Evolutionary conservation across 345 rosid species (phyloP).

Genomic region (Barbarea vulgaris): DNA sequence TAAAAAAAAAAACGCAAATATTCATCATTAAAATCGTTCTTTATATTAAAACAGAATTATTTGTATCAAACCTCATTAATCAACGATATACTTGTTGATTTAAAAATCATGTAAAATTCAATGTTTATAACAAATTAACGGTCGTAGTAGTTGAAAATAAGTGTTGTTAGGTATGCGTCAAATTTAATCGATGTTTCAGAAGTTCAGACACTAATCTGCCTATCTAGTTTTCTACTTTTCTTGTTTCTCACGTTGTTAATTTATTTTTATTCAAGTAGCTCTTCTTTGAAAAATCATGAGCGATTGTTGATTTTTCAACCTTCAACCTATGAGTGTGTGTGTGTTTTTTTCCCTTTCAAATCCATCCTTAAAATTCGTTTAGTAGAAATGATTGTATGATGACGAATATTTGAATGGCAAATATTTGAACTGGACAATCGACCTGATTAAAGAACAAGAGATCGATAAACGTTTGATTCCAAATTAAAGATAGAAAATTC

Average conservation of each 20-base stretch:
- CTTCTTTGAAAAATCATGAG: conserved; percentile 11
- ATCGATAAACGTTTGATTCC: no score
- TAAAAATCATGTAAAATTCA: neutral
- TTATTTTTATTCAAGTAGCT: conserved; percentile 30
- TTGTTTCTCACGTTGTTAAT: conserved; percentile 14
- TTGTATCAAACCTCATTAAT: neutral
- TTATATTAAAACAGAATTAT: neutral
- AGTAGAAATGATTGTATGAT: neutral
- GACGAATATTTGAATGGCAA: neutral
- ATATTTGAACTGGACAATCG: no score
- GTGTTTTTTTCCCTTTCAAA: neutral
- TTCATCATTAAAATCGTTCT: neutral
- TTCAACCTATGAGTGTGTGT: conserved; percentile 8
- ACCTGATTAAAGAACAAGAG: no score
- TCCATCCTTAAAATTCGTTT: neutral
- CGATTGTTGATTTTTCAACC: conserved; percentile 5
- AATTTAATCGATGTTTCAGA: conserved; percentile 20
- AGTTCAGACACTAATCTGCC: conserved; percentile 10
- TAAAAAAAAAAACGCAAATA: neutral
- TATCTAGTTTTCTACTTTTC: neutral
- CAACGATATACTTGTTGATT: neutral
- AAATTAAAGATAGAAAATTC: no score
- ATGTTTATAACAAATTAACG: neutral
- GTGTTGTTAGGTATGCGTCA: neutral
- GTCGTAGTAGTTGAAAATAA: neutral